A percentile compares a stretch with the other conserved stretches of the same genome.
Conservation (phyloP, 2,329 filamentous ascomycete species). For the Colletotrichum ledebouriae region DNA sequence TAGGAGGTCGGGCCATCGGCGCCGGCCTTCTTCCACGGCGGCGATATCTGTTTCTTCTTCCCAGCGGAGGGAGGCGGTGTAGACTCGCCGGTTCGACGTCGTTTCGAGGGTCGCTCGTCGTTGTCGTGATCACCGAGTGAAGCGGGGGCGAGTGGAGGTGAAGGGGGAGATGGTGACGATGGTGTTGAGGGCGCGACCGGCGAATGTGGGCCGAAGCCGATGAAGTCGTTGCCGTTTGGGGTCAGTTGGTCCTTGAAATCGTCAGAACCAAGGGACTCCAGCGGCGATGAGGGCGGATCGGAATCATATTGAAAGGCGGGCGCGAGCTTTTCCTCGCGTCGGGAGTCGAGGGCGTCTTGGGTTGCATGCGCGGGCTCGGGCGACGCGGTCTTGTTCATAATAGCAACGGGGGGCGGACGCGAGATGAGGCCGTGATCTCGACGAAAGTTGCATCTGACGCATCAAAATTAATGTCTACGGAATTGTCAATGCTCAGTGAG, state of each 20-base stretch:
- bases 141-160: conserved; percentile 15
- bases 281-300: conserved; percentile 33
- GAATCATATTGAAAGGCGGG: conserved; percentile 31
- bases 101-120: conserved; percentile 71
- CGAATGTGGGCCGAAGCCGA: conserved; percentile 24
- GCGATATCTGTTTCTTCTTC: conserved; percentile 74
- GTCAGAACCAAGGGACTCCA: conserved; percentile 41
- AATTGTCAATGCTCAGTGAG: conserved; percentile 60
- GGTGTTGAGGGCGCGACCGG: conserved; percentile 27
- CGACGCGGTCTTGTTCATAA: conserved; percentile 74
- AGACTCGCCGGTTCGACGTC: conserved; percentile 70
- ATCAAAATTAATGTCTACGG: conserved; percentile 68
- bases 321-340: conserved; percentile 45
- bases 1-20: conserved; percentile 92
- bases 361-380: conserved; percentile 58
- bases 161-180: conserved; percentile 24
- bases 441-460: conserved; percentile 70
- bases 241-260: conserved; percentile 42
- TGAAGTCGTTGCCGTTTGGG: conserved; percentile 41
- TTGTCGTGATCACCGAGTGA: conserved; percentile 45
- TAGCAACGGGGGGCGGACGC: conserved; percentile 57
- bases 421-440: conserved; percentile 63
- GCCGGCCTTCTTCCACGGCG: conserved; percentile 91
- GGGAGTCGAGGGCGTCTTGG: conserved; percentile 46
- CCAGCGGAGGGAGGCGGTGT: conserved; percentile 56